These are phyloP conservation scores for Coelastrella sp. DNA, from an alignment of 139 green algal genomes.

Conservation along the genomic window DNA sequence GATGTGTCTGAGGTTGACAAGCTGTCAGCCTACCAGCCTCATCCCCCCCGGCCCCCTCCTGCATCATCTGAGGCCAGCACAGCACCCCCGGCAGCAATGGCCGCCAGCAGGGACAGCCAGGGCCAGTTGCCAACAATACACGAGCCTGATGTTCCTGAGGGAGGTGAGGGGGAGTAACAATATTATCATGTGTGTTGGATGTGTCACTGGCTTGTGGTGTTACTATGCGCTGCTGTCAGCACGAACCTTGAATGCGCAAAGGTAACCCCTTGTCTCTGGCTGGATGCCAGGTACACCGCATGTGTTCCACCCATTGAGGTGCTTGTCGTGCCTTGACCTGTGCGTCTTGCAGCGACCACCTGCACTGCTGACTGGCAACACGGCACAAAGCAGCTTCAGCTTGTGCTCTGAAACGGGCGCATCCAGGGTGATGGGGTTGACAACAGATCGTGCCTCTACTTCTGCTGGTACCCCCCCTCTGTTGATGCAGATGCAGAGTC, in stretches of 20 bases:
- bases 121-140: not conserved
- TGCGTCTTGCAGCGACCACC: too few relatives aligned
- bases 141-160: not conserved
- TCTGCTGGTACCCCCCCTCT: too few relatives aligned
- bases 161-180: not conserved
- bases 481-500: too few relatives aligned
- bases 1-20: conserved; percentile 47
- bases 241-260: too few relatives aligned
- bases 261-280: too few relatives aligned
- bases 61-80: not conserved
- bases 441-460: too few relatives aligned
- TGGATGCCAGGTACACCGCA: too few relatives aligned
- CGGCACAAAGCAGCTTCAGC: not conserved
- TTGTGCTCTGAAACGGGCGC: not conserved
- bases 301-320: too few relatives aligned
- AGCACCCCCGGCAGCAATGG: conserved; percentile 34
- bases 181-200: not conserved
- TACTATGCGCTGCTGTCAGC: too few relatives aligned
- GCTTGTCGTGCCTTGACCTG: too few relatives aligned
- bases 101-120: conserved; percentile 33
- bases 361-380: too few relatives aligned
- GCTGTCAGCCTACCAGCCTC: conserved; percentile 38
- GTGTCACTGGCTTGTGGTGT: too few relatives aligned
- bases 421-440: not conserved
- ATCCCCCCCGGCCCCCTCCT: not conserved